Conservation (phyloP, 352 stramenopile genomes). For the Pythium pectinolyticum region DNA sequence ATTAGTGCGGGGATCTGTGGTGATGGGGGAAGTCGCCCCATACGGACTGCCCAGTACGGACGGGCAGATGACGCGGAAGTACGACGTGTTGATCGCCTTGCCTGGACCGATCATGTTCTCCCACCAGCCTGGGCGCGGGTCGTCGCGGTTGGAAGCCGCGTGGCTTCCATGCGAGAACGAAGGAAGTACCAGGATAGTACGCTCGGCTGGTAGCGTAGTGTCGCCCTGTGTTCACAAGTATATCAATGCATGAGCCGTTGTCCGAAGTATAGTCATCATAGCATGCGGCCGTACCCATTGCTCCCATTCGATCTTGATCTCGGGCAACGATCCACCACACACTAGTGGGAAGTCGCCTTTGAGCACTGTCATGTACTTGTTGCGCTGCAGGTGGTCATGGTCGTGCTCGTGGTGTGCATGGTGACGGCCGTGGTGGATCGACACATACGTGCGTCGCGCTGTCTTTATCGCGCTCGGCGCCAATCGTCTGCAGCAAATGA, state of each 20-base stretch:
- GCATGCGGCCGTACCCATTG: slow-evolving; percentile 51
- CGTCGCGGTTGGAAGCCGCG: slow-evolving; percentile 76
- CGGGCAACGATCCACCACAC: slow-evolving; percentile 52
- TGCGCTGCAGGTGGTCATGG: slow-evolving; percentile 44
- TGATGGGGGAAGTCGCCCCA: slow-evolving; percentile 75
- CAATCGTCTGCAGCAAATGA: slow-evolving; percentile 11
- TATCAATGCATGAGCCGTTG: background rate
- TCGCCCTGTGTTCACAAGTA: slow-evolving; percentile 41
- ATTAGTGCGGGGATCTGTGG: slow-evolving; percentile 47
- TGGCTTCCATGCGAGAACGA: slow-evolving; percentile 89
- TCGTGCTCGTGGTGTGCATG: slow-evolving; percentile 22
- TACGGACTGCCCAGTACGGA: slow-evolving; percentile 85
- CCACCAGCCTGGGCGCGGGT: slow-evolving; percentile 84
- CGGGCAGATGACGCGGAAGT: slow-evolving; percentile 86
- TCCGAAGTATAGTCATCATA: background rate
- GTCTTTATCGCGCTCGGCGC: slow-evolving; percentile 10
- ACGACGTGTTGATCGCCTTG: slow-evolving; percentile 87
- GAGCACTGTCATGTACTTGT: slow-evolving; percentile 73
- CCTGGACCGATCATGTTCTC: slow-evolving; percentile 86
- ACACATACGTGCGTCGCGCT: slow-evolving; percentile 41
- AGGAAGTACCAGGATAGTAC: slow-evolving; percentile 80
- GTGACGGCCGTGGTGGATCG: slow-evolving; percentile 30
- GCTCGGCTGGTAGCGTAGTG: slow-evolving; percentile 57
- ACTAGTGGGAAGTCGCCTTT: slow-evolving; percentile 62
- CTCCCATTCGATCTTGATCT: slow-evolving; percentile 74